These are phyloP conservation scores for Domatiomyces catenatus DNA, from an alignment of 2,329 filamentous ascomycete species.

Conservation along the genomic window DNA sequence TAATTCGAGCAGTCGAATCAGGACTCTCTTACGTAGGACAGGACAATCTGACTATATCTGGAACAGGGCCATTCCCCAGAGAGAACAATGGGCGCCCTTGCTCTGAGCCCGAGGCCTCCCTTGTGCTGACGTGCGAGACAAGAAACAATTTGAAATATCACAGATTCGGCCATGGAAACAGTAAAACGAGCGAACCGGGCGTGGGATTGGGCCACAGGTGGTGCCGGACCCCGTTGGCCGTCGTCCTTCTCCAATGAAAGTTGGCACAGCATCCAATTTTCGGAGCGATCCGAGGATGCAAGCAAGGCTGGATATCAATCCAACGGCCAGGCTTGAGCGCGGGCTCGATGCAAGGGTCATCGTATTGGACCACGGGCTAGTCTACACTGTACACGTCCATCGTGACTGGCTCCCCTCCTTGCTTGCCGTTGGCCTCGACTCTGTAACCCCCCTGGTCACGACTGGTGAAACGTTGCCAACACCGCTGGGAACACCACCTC, in stretches of 20 bases:
- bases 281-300: neutral
- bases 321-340: neutral
- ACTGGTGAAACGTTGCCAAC: neutral
- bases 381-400: too few species aligned
- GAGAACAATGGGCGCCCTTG: neutral
- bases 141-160: neutral
- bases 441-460: neutral
- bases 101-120: neutral
- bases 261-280: neutral
- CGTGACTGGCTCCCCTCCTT: neutral
- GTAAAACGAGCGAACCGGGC: neutral
- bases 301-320: neutral
- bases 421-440: neutral
- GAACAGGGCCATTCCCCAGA: neutral
- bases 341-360: slow-evolving; percentile 2
- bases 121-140: neutral
- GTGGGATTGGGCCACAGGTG: neutral
- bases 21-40: neutral
- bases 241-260: neutral
- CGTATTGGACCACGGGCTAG: slow-evolving; percentile 6
- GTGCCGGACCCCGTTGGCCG: too few species aligned
- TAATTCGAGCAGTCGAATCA: neutral
- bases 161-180: neutral
- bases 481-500: neutral
- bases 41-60: neutral